Percentiles rank a stretch among this genome's conserved stretches.
These are phyloP conservation scores for Moricandia arvensis DNA, from an alignment of 345 rosid species.

Conservation along the genomic window DNA sequence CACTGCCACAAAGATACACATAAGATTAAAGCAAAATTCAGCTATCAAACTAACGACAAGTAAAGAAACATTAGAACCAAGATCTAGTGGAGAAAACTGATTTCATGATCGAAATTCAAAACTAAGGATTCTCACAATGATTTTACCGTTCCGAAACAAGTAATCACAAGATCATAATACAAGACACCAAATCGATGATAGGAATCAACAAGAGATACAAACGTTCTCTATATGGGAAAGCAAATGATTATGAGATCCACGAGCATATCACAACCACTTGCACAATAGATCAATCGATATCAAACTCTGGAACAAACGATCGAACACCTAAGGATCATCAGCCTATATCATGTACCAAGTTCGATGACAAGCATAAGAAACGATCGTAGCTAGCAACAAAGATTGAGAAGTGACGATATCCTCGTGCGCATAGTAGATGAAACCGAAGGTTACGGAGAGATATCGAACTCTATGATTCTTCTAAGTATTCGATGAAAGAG, in stretches of 20 bases:
- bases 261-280: background rate
- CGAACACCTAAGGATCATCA: slow-evolving; percentile 18
- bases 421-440: background rate
- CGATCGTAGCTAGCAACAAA: background rate
- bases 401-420: background rate
- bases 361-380: background rate
- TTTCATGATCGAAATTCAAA: slow-evolving; percentile 13
- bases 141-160: background rate
- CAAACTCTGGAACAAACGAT: slow-evolving; percentile 9
- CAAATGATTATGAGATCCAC: background rate
- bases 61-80: background rate
- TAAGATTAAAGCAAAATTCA: background rate
- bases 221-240: background rate
- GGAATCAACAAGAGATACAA: background rate
- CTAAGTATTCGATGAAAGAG: background rate
- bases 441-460: background rate
- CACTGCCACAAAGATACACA: slow-evolving; percentile 44
- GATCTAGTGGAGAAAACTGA: background rate
- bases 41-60: background rate
- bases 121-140: background rate
- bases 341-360: background rate
- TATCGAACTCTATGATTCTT: slow-evolving; percentile 8
- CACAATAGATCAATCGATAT: slow-evolving; percentile 3
- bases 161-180: background rate
- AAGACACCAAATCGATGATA: background rate